A percentile compares a stretch with the other conserved stretches of the same genome.
Conservation (phyloP, 2,329 filamentous ascomycete genomes). For the Aureobasidium namibiae region DNA sequence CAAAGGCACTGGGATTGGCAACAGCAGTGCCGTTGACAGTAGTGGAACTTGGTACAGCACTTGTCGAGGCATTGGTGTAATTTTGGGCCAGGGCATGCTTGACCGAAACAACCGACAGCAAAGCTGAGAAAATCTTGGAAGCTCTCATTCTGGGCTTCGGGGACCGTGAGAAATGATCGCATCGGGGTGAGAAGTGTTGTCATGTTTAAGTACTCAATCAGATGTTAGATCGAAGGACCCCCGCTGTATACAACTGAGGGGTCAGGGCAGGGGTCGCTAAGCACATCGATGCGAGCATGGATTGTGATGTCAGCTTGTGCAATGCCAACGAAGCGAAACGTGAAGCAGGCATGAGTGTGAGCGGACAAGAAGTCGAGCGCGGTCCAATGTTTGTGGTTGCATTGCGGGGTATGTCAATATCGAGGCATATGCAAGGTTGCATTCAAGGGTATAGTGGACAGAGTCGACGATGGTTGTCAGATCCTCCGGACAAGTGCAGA, state of each 20-base stretch:
- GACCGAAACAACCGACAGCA: neutral
- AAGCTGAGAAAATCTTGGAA: neutral
- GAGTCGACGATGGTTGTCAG: neutral
- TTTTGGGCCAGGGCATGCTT: neutral
- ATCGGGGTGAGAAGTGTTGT: neutral
- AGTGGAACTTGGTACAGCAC: slow-evolving; percentile 12
- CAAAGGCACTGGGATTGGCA: slow-evolving; percentile 17
- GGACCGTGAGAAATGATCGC: neutral
- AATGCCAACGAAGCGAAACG: neutral
- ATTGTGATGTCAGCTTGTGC: neutral
- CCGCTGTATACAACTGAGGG: neutral
- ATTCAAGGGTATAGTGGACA: neutral
- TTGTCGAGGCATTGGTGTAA: neutral
- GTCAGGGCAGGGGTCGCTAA: neutral
- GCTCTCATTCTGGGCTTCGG: neutral
- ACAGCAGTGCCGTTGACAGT: slow-evolving; percentile 16
- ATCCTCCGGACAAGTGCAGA: neutral
- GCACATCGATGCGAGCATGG: neutral
- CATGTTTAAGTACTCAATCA: neutral
- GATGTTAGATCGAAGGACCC: neutral
- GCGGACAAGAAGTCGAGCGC: neutral
- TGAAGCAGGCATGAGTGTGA: neutral
- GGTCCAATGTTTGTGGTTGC: neutral
- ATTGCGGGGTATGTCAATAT: neutral
- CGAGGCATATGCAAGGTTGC: neutral